Conservation (phyloP, 345 rosid genomes). For the Eucalyptus pauciflora region DNA sequence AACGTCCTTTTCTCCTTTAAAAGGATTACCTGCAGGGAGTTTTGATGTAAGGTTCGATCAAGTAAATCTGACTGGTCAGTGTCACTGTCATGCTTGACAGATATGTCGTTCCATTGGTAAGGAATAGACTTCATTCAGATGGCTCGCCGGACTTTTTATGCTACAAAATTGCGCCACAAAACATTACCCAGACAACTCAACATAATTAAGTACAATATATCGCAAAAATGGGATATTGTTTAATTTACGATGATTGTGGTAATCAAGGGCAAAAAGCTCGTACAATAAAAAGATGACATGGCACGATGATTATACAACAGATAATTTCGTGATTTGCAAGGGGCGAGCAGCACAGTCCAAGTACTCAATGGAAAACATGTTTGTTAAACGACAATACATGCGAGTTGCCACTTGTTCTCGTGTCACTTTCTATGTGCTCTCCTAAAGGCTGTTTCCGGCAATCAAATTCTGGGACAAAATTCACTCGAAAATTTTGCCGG, state of each 20-base stretch:
- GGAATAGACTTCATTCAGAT: background rate
- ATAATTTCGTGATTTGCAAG: background rate
- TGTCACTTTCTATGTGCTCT: background rate
- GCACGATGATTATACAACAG: background rate
- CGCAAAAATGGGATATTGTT: background rate
- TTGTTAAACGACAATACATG: background rate
- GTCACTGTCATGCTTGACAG: background rate
- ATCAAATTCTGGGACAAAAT: background rate
- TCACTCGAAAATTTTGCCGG: background rate
- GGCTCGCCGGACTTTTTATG: background rate
- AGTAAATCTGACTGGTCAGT: background rate
- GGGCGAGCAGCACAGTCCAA: background rate
- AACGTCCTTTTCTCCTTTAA: background rate
- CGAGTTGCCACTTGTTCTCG: background rate
- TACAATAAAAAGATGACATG: background rate
- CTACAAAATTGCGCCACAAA: background rate
- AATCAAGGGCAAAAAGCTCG: background rate
- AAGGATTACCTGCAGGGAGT: background rate
- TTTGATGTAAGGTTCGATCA: background rate
- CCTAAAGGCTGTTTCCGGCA: background rate
- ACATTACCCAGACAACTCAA: background rate
- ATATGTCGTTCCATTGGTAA: background rate
- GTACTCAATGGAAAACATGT: background rate
- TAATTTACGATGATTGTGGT: background rate
- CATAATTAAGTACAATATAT: background rate